Base-by-base conservation (phyloP, 768 basidiomycete genomes). In the Kwoniella shandongensis region DNA sequence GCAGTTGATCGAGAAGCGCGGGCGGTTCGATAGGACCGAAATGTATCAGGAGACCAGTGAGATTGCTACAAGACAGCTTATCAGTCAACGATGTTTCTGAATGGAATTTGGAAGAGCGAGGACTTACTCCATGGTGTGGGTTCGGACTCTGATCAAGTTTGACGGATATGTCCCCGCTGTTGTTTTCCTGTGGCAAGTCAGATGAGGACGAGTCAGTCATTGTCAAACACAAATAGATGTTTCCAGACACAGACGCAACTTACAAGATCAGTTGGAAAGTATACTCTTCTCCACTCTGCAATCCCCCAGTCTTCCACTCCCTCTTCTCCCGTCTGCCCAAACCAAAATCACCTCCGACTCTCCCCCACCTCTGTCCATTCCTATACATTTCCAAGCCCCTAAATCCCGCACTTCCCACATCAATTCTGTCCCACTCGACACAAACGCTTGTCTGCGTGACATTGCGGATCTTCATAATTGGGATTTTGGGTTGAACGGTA, bases 361-460 rank as follows among this genome's bases (percentile, higher is more conserved):
- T 54, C 11, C 69, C 72, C 62, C 64, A 67, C 26, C 96, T 85
- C 74, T 91, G 85, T 3, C 86, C 85, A 75, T 97, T 97, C 66
- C 88, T 85, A 80, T 91, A 94, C 66, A 98, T 90, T 68, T 94
- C 91, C 26, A 99, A 81, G 0, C 88, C 88, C 57, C 93, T 84
- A 23, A 97, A 79, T 69, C 88, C 88, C 12, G 92, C 85, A 0
- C 86, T 88, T 0, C 91, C 96, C 15, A 98, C 83, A 52, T 88
- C 79, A 18, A 98, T 78, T 32, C 83, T 75, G 3, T 90, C 88
- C 96, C 96, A 99, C 80, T 99, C 93, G 20, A 99, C 82, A 1
- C 92, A 93, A 2, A 93, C 91, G 8, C 88, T 92, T 1, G 96
- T 99, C 81, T 99, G 96, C 0, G 96, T 98, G 46, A 90, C 85